These are phyloP conservation scores for Iris macrosiphon DNA, from an alignment of 106 monocot genomes.

Conservation along the genomic window DNA sequence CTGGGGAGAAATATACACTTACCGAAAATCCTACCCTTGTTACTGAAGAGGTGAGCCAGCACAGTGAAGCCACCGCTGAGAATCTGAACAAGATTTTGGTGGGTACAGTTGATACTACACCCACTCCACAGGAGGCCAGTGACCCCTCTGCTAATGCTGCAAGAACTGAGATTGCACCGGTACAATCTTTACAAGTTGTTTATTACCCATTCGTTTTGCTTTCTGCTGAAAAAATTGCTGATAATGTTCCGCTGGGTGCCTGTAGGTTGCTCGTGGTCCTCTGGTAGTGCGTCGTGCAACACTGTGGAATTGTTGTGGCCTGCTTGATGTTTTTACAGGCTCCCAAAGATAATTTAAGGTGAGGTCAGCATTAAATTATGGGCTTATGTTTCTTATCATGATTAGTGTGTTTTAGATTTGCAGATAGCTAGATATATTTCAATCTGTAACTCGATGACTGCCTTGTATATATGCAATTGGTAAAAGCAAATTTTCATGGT, in stretches of 20 bases:
- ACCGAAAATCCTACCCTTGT: neutral
- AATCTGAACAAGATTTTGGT: neutral
- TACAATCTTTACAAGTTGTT: neutral
- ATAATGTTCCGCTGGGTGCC: constrained; percentile 1
- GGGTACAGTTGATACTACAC: neutral
- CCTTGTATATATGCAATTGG: no score
- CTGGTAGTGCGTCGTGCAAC: constrained; percentile 3
- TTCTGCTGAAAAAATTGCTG: neutral
- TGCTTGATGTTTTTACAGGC: constrained; percentile 14
- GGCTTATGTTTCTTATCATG: no score
- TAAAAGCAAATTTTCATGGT: no score
- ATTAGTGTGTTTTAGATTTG: no score
- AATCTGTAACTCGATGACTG: no score
- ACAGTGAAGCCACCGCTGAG: neutral
- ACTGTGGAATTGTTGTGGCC: constrained; percentile 22
- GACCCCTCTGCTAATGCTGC: neutral
- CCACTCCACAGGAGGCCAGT: neutral
- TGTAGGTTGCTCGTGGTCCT: constrained; percentile 1
- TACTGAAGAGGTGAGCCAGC: neutral
- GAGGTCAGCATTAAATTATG: no score
- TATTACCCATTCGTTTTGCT: neutral
- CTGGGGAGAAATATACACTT: neutral
- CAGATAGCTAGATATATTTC: no score
- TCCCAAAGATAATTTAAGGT: constrained; percentile 6
- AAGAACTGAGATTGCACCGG: neutral